Evolutionary conservation across 2,329 filamentous ascomycete genomes (phyloP).

Genomic region (Byssochlamys sp.): DNA sequence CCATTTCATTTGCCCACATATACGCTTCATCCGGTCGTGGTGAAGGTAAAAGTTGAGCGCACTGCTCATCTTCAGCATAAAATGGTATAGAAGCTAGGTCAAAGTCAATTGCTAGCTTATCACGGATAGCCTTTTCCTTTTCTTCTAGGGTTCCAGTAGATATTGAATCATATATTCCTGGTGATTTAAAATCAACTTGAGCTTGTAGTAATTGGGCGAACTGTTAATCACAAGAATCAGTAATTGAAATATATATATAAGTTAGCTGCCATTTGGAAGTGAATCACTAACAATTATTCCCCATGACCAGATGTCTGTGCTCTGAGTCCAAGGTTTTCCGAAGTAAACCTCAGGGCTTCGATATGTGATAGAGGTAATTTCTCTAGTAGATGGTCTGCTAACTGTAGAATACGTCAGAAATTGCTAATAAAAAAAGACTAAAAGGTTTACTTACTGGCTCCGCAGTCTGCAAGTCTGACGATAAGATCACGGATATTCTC

Average conservation of each 20-base stretch:
- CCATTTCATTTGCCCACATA: constrained; percentile 12
- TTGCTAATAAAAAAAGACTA: constrained; percentile 1
- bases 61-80: constrained; percentile 9
- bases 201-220: constrained; percentile 9
- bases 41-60: constrained; percentile 5
- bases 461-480: constrained; percentile 10
- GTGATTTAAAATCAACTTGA: constrained; percentile 8
- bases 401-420: constrained; percentile 5
- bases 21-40: constrained; percentile 11
- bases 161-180: constrained; percentile 9
- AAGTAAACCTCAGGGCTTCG: constrained; percentile 11
- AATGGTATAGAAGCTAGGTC: constrained; percentile 6
- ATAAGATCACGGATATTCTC: constrained; percentile 9
- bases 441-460: constrained; percentile 6
- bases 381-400: constrained; percentile 6
- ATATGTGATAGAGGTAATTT: constrained; percentile 10
- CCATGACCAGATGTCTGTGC: constrained; percentile 12
- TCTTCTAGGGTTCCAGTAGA: constrained; percentile 7
- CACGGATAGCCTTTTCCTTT: constrained; percentile 6
- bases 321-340: constrained; percentile 9
- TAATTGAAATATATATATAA: neutral
- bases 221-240: constrained; percentile 2
- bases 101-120: constrained; percentile 10
- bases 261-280: neutral
- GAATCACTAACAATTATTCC: constrained; percentile 9